These are phyloP conservation scores for Melaleuca quinquenervia DNA, from an alignment of 345 rosid genomes.

Conservation along the genomic window DNA sequence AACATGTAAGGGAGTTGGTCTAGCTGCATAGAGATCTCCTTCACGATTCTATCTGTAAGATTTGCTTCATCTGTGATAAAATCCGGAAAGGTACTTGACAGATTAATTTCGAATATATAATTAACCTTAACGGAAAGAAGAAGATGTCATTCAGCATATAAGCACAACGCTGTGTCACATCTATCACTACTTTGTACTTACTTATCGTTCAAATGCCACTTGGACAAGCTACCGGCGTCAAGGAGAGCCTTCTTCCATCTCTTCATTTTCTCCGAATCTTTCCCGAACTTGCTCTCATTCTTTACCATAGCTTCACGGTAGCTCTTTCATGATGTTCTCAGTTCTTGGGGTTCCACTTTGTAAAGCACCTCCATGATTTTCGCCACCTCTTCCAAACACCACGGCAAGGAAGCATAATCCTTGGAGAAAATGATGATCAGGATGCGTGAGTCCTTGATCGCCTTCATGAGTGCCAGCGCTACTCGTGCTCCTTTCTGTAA, in stretches of 20 bases:
- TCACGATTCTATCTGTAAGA: neutral
- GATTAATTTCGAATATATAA: neutral
- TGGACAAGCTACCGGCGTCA: neutral
- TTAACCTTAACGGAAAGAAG: neutral
- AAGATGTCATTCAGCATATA: neutral
- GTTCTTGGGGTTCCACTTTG: neutral
- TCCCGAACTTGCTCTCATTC: neutral
- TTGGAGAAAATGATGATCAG: neutral
- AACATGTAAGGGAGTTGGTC: accelerated
- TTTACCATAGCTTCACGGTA: neutral
- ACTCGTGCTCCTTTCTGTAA: accelerated
- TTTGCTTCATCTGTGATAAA: neutral
- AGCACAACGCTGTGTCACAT: neutral
- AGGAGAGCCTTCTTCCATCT: neutral
- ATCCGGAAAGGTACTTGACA: no score
- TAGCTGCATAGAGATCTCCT: neutral
- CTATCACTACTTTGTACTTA: neutral
- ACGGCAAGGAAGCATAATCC: neutral
- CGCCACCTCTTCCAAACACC: neutral
- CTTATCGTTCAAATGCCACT: neutral
- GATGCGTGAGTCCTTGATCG: neutral
- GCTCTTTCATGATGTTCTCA: neutral
- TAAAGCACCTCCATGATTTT: neutral
- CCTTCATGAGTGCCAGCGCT: accelerated
- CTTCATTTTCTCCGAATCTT: neutral